Conservation (phyloP, 2,329 filamentous ascomycete genomes). For the Beauveria bassiana region DNA sequence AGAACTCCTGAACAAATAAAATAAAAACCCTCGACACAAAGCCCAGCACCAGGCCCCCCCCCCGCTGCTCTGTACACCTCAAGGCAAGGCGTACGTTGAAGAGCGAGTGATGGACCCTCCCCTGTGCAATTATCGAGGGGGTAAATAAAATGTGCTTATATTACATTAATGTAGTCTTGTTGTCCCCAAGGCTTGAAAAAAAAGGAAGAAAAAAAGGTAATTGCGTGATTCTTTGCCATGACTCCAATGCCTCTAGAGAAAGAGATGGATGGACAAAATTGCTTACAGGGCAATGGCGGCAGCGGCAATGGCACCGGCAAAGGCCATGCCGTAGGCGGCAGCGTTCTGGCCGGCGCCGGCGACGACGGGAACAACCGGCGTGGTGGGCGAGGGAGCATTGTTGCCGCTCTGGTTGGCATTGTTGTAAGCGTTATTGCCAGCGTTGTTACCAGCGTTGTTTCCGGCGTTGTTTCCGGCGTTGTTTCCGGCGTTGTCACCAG, state of each 20-base stretch:
- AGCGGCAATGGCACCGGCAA: slow-evolving; percentile 21
- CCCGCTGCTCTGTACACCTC: too few relatives aligned
- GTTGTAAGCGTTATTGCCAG: background rate
- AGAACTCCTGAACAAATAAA: too few relatives aligned
- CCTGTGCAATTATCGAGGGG: background rate
- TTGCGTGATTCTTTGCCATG: background rate
- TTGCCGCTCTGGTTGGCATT: background rate
- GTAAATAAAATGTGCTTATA: background rate
- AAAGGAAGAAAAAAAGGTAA: background rate
- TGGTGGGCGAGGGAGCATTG: background rate
- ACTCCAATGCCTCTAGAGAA: background rate
- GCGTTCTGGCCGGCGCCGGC: slow-evolving; percentile 15
- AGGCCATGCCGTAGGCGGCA: slow-evolving; percentile 18
- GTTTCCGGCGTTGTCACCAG: background rate
- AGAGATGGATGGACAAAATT: background rate
- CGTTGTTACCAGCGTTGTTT: background rate
- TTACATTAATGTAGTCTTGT: background rate
- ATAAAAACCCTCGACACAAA: too few relatives aligned
- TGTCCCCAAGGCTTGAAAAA: slow-evolving; percentile 5
- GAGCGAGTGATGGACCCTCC: background rate
- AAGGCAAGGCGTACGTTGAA: too few relatives aligned
- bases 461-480: background rate
- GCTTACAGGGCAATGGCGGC: slow-evolving; percentile 22
- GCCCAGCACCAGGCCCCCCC: too few relatives aligned
- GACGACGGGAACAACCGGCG: slow-evolving; percentile 6